Evolutionary conservation across 805 yeast species (phyloP), one percentile per base, ranked within the genome.

Genomic region (Yamadazyma insecticola): DNA sequence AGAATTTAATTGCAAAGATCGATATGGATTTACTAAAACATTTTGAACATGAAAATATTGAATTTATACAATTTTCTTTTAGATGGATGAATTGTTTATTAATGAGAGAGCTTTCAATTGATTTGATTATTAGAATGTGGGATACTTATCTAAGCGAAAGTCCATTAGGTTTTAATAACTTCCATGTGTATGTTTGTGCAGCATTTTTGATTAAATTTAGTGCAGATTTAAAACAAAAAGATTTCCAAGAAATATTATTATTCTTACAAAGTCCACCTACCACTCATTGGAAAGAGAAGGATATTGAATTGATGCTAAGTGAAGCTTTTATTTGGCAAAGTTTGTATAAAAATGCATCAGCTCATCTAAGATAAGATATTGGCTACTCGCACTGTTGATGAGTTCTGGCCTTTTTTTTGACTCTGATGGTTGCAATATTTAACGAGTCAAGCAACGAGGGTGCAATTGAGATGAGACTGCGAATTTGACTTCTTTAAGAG

Each of bases 11-110:
- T 12, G 72, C 76, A 40, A 71, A 95, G 41, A 89, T 90, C 34
- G 97, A 92, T 50, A 56, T 71, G 2, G 79, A 74, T 16, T 65
- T 92, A 20, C 78, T 79, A 23, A 66, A 67, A 22, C 97, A 92
- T 60, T 74, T 92, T 41, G 78, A 79, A 37, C 50, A 56, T 1
- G 96, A 92, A 52, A 84, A 84, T 28, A 76, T 92, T n/a, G 96
- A 92, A 56, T 92, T 92, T 50, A 77, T 92, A 41, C 98, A 92
- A 57, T 92, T 92, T 57, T 77, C 96, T 13, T 92, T 92, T 63
- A 70, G 98, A 44, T 92, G 98, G 98, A 92, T 92, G 97, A 92
- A 92, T 59, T 92, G 98, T 63, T 64, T 92, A 48, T 63, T 92
- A 29, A 92, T 92, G 98, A 75, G 98, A 43, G 98, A 92, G 48